Evolutionary conservation across 2,329 filamentous ascomycete genomes (phyloP), one percentile per base, ranked within the genome.

Genomic region (Penicillium aurantiogriseum): DNA sequence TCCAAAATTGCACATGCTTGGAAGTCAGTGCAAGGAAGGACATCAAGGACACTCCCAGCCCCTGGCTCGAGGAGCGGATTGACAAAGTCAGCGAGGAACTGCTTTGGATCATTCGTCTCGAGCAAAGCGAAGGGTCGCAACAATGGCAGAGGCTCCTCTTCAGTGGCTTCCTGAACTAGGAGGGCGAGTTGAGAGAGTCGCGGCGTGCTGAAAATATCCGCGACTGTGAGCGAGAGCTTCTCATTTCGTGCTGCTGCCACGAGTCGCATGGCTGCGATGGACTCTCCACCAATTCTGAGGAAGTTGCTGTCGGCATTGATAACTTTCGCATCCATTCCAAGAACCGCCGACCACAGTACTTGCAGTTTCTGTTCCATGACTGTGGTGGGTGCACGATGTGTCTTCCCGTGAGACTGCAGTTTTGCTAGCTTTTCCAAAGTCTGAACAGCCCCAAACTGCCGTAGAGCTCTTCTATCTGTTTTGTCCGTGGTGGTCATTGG

Each of bases 11-110:
- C 33, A 27, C 35, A 19, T 0, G 33, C 39, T 29, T 50, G 47
- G 47, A 50, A 50, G 17, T 38, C 33, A 17, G 47, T 50, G 31
- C 45, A 48, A 48, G 45, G 45, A 35, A 48, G 45, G 2, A 48
- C 31, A 36, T 48, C 45, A 7, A 48, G 4, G 36, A 48, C 19
- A 11, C 9, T n/a, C 19, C 45, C 45, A 48, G 45, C 31, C 8
- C 19, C 19, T 17, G 45, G 45, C 19, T 36, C 31, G 9, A 48
- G 45, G 19, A 48, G 19, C 6, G 45, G 45, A 36, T 48, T 5
- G 10, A 50, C 35, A 13, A 19, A 39, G 3, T 29, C 4, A 27
- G 33, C 2, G 35, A 50, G 23, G 36, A 50, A 38, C 13, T 9
- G 5, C 21, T 38, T 39, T 15, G 47, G 21, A 15, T 50, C 33